A percentile compares a stretch with the other conserved stretches of the same genome.
phyloP scores from a whole-genome alignment of 345 rosid genomes.

The Mercurialis annua region DNA sequence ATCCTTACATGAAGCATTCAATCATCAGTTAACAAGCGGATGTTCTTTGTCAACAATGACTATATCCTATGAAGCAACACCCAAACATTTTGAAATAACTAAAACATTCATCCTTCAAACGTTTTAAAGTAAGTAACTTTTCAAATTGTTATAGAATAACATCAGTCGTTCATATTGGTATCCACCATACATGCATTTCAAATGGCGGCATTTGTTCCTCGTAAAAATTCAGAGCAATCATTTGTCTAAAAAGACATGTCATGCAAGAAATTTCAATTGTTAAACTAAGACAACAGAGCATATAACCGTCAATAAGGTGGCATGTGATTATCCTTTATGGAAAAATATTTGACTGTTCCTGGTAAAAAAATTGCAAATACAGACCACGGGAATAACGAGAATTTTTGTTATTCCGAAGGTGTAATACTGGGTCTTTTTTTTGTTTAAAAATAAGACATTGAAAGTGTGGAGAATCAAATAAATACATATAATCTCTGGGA shows the following conservation, averaged over 20 bases:
- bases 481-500: background rate
- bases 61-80: background rate
- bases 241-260: background rate
- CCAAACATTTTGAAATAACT: background rate
- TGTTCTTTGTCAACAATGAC: background rate
- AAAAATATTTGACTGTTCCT: too few relatives aligned
- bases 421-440: constrained; percentile 2
- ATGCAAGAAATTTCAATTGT: background rate
- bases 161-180: background rate
- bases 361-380: background rate
- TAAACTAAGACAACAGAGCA: background rate
- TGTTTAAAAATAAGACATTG: background rate
- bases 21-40: background rate
- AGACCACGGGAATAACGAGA: background rate
- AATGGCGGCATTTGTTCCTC: background rate
- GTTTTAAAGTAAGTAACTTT: too few relatives aligned
- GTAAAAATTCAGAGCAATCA: background rate
- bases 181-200: background rate
- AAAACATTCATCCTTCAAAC: background rate
- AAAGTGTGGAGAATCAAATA: background rate
- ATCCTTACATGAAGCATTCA: background rate
- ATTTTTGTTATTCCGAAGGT: background rate
- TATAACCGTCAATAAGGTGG: background rate
- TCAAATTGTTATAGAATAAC: background rate
- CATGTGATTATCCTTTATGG: background rate